phyloP scores from a whole-genome alignment of 441 rosid species.

The Pelargonium exstipulatum region DNA sequence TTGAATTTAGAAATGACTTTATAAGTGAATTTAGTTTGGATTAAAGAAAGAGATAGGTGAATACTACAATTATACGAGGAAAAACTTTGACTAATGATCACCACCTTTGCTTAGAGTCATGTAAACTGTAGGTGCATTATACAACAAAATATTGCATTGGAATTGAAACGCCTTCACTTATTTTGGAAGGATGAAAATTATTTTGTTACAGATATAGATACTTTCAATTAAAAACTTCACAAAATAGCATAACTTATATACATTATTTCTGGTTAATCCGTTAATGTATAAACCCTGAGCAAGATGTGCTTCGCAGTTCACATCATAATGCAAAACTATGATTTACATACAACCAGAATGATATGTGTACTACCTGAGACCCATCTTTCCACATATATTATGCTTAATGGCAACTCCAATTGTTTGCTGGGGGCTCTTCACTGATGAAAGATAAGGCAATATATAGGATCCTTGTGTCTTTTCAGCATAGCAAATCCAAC shows the following conservation, averaged over 20 bases:
- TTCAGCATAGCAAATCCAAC: conserved; percentile 98
- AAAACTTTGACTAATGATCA: no score
- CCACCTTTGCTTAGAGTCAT: no score
- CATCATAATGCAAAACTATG: conserved; percentile 6
- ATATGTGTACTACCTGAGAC: conserved; percentile 47
- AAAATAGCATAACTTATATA: neutral
- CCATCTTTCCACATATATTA: conserved; percentile 55
- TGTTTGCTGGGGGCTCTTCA: conserved; percentile 92
- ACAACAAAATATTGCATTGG: neutral
- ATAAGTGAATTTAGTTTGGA: neutral
- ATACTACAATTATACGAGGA: no score
- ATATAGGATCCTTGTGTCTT: conserved; percentile 79
- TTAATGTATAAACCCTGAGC: neutral
- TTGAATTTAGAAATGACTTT: no score
- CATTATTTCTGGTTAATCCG: neutral
- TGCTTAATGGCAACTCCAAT: conserved; percentile 77
- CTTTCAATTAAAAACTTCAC: conserved; percentile 1
- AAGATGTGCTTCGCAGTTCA: conserved; percentile 3
- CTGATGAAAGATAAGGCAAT: conserved; percentile 76
- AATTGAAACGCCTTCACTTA: neutral
- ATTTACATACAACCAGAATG: neutral
- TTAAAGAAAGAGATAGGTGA: no score
- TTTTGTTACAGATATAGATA: neutral
- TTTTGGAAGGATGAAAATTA: neutral
- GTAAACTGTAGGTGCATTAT: no score